phyloP scores from a whole-genome alignment of 169 alveolate species.

The Cryptosporidium bovis region DNA sequence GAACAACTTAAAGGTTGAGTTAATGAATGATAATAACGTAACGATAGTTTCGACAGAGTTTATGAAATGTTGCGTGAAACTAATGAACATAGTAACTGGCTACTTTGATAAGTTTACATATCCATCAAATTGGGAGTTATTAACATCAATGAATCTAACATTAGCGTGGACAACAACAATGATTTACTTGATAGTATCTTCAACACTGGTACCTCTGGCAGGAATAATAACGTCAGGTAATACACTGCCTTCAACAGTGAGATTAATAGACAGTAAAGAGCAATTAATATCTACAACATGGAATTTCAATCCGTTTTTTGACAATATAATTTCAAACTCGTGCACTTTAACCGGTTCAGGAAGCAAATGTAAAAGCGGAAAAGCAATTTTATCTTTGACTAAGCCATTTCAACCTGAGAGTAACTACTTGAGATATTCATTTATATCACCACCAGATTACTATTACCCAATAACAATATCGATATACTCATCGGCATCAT shows the following conservation, averaged over 20 bases:
- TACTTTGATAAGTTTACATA: conserved; percentile 63
- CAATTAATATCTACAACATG: conserved; percentile 33
- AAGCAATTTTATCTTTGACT: conserved; percentile 1
- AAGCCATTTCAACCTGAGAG: conserved; percentile 41
- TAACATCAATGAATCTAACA: conserved; percentile 52
- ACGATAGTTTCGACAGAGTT: conserved; percentile 21
- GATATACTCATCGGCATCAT: conserved; percentile 55
- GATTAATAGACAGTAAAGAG: background rate
- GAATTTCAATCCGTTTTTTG: conserved; percentile 21
- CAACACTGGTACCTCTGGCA: conserved; percentile 59
- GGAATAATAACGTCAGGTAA: conserved; percentile 14
- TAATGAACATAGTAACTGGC: conserved; percentile 17
- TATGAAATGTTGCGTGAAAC: conserved; percentile 58
- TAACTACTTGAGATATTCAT: conserved; percentile 51
- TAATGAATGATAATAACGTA: conserved; percentile 15
- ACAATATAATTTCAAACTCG: conserved; percentile 54
- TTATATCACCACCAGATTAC: conserved; percentile 52
- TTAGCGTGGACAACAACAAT: conserved; percentile 68
- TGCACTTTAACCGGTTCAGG: conserved; percentile 18
- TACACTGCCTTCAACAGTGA: conserved; percentile 20
- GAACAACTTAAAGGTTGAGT: conserved; percentile 2
- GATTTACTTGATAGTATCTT: conserved; percentile 41
- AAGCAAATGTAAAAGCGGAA: conserved; percentile 46
- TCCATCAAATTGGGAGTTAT: conserved; percentile 61
- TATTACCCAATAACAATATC: conserved; percentile 43